Evolutionary conservation across 495 filamentous ascomycete species (phyloP), one percentile per base, ranked within the genome.

Genomic region (Aspergillus biplanus): DNA sequence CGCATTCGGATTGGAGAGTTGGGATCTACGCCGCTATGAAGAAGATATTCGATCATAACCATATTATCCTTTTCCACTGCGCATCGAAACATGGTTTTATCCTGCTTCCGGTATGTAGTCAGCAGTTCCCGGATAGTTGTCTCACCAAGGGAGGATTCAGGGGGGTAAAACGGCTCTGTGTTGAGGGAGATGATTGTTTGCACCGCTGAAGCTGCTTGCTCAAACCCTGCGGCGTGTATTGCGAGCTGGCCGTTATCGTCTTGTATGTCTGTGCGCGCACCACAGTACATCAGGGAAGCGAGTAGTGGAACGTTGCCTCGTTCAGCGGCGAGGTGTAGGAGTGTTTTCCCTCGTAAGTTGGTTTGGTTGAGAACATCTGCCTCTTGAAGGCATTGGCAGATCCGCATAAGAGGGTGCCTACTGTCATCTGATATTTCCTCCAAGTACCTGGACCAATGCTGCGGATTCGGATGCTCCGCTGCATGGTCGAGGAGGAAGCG

Each of bases 261-360:
- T n/a, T 0, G n/a, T 5, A 60, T 53, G 33, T 60, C 48, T 4
- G 33, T n/a, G 2, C 33, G 15, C 8, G 62, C 62, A 16, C 34
- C 48, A 34, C 32, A 33, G 5, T 7, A 13, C 4, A 64, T 4
- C 47, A 64, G 11, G 0, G 16, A 33, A 4, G 15, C 33, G 1
- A 64, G 16, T 6, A 64, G 55, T 2, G 16, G 33, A 21, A 12
- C 3, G 18, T 64, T 64, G 1, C 49, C 55, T 0, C 12, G 8
- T 18, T 64, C 55, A 6, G 62, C 56, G 16, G 62, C 56, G 3
- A 64, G 55, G 48, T 64, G 62, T 21, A 64, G 21, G 4, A 64
- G n/a, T 0, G 62, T 64, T 8, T 33, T 33, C 4, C 62, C 62
- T 13, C 47, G 13, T 3, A 6, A 2, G 18, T 64, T 59, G 1